Evolutionary conservation across 2,329 filamentous ascomycete species (phyloP), one percentile per base, ranked within the genome.

Genomic region (Penicillium sp.): DNA sequence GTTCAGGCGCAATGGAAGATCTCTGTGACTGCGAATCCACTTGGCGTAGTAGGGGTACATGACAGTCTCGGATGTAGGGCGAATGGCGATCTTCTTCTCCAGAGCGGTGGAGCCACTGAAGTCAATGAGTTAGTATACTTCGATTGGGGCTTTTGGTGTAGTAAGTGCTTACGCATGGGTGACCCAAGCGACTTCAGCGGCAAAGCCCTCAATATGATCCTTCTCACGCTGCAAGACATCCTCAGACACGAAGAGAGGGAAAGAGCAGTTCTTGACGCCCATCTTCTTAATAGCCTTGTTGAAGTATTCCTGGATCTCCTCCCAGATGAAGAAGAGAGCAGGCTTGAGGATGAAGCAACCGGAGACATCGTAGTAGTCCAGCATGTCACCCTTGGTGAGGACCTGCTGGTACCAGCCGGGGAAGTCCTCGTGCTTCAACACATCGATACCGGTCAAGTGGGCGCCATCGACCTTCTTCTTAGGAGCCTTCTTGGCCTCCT

Each of bases 301-400:
- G 67, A 79, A 81, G 72, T 72, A 80, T 45, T 72, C 73, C 65
- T 86, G 84, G 59, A 89, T 87, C 62, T 82, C 78, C 68, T 88
- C 85, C 86, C 86, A 89, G 68, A 89, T 86, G 57, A 81, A 81
- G 73, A 84, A 88, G 16, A 85, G 86, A 56, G 82, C 80, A 47
- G 86, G 86, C 77, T 91, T 92, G 74, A 96, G 84, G 73, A 97
- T 94, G 76, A 96, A 97, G 80, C 95, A 97, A 46, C 92, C 91
- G n/a, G 92, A 91, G 58, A 97, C 93, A 78, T 96, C 90, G 70
- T 97, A 97, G 84, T 97, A 99, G 70, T 96, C 92, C 67, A 97
- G 88, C 89, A 99, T 90, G 73, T 97, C 91, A 66, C 91, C 91
- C 84, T 99, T 99, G 70, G 92, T 87, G 54, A 99, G 89, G 57